Conservation (phyloP, 2,329 filamentous ascomycete genomes). For the Fusarium brachygibbosum region DNA sequence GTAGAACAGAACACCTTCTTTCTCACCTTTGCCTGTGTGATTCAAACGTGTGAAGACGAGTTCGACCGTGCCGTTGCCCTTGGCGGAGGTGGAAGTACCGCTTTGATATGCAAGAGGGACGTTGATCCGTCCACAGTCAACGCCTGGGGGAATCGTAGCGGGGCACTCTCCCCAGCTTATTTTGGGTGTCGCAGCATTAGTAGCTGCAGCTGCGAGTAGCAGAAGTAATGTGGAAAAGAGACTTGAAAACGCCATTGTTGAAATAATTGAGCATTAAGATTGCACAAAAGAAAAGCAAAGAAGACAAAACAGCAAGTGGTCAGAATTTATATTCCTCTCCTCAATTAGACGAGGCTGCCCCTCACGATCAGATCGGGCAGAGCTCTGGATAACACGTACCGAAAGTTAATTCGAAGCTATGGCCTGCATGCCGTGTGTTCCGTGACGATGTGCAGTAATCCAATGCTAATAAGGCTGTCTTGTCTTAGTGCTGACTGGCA, state of each 20-base stretch:
- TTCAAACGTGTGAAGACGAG: constrained; percentile 26
- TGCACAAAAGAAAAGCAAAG: no score
- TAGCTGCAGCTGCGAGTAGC: neutral
- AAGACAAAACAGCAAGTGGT: neutral
- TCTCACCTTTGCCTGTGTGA: constrained; percentile 34
- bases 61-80: constrained; percentile 25
- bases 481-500: constrained; percentile 27
- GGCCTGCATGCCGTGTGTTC: constrained; percentile 11
- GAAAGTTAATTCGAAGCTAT: constrained; percentile 20
- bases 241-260: constrained; percentile 2
- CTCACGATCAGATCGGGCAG: neutral
- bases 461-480: neutral
- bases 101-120: constrained; percentile 39
- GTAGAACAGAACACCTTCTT: constrained; percentile 36
- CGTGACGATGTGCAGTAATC: constrained; percentile 1
- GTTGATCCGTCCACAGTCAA: constrained; percentile 37
- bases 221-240: constrained; percentile 8
- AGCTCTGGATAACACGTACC: neutral
- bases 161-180: constrained; percentile 30
- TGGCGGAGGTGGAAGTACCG: constrained; percentile 28
- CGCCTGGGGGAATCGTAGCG: constrained; percentile 17
- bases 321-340: constrained; percentile 17
- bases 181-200: constrained; percentile 3
- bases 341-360: constrained; percentile 5
- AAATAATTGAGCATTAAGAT: neutral